Evolutionary conservation across 768 basidiomycete species (phyloP), one percentile per base, ranked within the genome.

Genomic region (Russula emetica): DNA sequence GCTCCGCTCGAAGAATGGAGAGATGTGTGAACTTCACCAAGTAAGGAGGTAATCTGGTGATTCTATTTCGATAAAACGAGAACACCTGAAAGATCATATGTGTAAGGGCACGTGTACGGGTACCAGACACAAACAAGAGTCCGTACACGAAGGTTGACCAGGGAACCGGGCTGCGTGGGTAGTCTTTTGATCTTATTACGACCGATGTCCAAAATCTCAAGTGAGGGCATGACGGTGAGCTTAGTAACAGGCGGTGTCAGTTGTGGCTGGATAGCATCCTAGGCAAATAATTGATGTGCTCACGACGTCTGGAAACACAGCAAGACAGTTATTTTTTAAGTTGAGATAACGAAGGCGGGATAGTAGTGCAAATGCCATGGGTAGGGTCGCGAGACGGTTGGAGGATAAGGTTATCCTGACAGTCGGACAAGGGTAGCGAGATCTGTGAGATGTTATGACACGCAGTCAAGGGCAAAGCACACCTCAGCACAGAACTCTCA

Each of bases 131-230:
- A 36, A 30, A 47, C 28, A 30, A 28, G 52, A 26, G 28, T 54
- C 81, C 81, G 26, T 72, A 91, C 92, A 67, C 85, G 82, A 65
- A 99, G 85, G 62, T 87, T 82, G 55, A 82, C 74, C 45, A 99
- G 81, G 7, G 85, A 82, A 7, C 94, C 94, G 20, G 94, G 90
- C 64, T 86, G 81, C 5, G 82, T 76, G 13, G 97, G 97, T 24
- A 98, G 77, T 55, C 80, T 77, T 72, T 83, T 86, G 69, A 99
- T 84, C 75, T 87, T 92, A 77, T 99, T 99, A 68, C 91, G 86
- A 67, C 92, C 94, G 49, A 99, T 82, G 74, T 99, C 97, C 67
- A 99, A 78, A 63, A 94, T 96, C 75, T 99, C 96, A 60, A 99
- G 80, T 7, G 88, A 87, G 3, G 88, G 85, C 78, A 98, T 85